A percentile compares a stretch with the other conserved stretches of the same genome.
Evolutionary conservation across 176 grass and related monocot species (phyloP).

Genomic region (Musa beccarii): DNA sequence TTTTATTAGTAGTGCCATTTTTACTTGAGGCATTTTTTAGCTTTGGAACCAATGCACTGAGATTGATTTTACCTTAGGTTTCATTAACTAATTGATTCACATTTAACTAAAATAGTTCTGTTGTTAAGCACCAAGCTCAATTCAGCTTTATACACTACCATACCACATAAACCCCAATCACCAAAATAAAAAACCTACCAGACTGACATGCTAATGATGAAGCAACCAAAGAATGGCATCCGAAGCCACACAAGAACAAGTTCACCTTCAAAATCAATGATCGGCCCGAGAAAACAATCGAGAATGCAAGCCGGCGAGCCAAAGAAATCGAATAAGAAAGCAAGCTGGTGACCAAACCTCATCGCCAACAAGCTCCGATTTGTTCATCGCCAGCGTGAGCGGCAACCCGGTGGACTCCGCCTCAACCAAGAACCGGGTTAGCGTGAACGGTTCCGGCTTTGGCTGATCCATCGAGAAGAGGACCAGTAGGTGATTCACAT

Average conservation of each 20-base stretch:
- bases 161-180: no score
- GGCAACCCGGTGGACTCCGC: conserved; percentile 69
- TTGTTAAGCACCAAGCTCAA: background rate
- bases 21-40: no score
- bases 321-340: background rate
- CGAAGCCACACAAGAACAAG: background rate
- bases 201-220: no score
- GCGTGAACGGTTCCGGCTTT: conserved; percentile 52
- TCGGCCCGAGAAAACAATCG: background rate
- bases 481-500: conserved; percentile 64
- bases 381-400: conserved; percentile 64
- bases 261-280: background rate
- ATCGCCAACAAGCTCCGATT: conserved; percentile 63
- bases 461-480: conserved; percentile 85
- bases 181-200: no score
- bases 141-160: background rate
- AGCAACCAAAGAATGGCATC: no score
- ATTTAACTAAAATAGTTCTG: background rate
- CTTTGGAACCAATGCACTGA: no score
- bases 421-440: conserved; percentile 90
- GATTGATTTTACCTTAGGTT: no score
- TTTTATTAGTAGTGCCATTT: background rate
- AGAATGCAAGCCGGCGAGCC: background rate
- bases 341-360: conserved; percentile 31
- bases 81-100: background rate